Evolutionary conservation across 345 rosid species (phyloP).

Genomic region (Populus nigra): DNA sequence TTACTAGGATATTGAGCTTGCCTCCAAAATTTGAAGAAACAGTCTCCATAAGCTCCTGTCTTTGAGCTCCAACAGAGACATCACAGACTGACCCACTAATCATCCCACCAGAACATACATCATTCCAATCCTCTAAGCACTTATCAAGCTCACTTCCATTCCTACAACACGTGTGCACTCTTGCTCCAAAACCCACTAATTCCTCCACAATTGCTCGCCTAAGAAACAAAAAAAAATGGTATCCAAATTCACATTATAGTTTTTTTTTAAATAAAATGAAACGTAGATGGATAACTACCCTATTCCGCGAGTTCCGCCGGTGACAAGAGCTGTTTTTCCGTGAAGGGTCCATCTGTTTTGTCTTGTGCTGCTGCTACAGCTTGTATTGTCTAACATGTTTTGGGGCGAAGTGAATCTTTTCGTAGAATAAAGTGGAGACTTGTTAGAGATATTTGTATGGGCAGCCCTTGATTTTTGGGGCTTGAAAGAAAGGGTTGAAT

Average conservation of each 20-base stretch:
- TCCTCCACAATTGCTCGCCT: constrained; percentile 82
- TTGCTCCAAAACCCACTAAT: constrained; percentile 61
- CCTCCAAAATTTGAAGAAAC: constrained; percentile 19
- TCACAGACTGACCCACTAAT: constrained; percentile 62
- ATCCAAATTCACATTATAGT: neutral
- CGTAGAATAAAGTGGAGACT: neutral
- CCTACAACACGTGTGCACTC: constrained; percentile 68
- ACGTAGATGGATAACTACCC: constrained; percentile 33
- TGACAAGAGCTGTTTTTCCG: constrained; percentile 18
- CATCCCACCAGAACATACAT: constrained; percentile 31
- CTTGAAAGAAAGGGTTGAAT: neutral
- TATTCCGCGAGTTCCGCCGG: constrained; percentile 51
- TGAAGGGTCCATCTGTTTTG: constrained; percentile 46
- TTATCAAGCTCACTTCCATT: constrained; percentile 45
- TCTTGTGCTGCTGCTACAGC: neutral
- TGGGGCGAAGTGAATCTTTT: neutral
- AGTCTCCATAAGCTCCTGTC: constrained; percentile 18
- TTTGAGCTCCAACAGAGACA: constrained; percentile 28
- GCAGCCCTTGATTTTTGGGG: neutral
- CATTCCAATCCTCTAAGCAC: constrained; percentile 49
- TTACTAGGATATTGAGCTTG: constrained; percentile 25
- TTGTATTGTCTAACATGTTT: neutral
- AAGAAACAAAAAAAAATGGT: neutral
- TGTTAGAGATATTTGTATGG: neutral
- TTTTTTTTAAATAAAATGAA: neutral